Base-by-base conservation (phyloP, 352 stramenopile species). In the Globisporangium paddicum region DNA sequence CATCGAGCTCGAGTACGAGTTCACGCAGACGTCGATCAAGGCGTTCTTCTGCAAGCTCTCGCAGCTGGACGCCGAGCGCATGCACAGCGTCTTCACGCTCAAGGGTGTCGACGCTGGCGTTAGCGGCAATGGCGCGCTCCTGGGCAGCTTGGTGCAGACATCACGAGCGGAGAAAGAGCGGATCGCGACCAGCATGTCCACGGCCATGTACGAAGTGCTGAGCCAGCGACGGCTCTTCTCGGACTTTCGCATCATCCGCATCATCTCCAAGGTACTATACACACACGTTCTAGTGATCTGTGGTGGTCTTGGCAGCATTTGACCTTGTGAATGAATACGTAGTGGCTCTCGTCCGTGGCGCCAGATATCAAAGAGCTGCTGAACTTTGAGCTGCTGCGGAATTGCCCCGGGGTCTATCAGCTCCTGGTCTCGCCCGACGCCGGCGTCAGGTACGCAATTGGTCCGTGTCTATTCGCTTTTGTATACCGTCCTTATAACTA, bases 11-110 rank as follows among this genome's bases (percentile, higher is more conserved):
- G 86, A 93, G 63, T 79, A 71, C 40, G 85, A 93, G 56, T 95
- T 89, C 59, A 93, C 81, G 35, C 58, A 64, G 7, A 60, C 73
- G 9, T 93, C 86, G 4, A 83, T 93, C 42, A 77, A 82, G 34
- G 71, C 71, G 1, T 95, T 92, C 51, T 91, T 96, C 60, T 61
- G 81, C 53, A 87, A 90, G 54, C 51, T 96, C 35, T 69, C 85
- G 23, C 72, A 88, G 10, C 59, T 91, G 19, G 86, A 96, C 35
- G 77, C 68, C 0, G 73, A 91, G 45, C 81, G 86, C 19, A 66
- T 96, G 40, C 77, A 86, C 23, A 53, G 69, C 13, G 69, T 83
- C 3, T 74, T 93, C 38, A 66, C 62, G 5, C 49, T 71, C 19
- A 66, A 66, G 30, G 5, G 30, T 5, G 8, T 57, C 2, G 47